Percentiles rank a stretch among this genome's conserved stretches.
Conservation (phyloP, 805 yeast genomes). For the Monosporozyma servazzii region DNA sequence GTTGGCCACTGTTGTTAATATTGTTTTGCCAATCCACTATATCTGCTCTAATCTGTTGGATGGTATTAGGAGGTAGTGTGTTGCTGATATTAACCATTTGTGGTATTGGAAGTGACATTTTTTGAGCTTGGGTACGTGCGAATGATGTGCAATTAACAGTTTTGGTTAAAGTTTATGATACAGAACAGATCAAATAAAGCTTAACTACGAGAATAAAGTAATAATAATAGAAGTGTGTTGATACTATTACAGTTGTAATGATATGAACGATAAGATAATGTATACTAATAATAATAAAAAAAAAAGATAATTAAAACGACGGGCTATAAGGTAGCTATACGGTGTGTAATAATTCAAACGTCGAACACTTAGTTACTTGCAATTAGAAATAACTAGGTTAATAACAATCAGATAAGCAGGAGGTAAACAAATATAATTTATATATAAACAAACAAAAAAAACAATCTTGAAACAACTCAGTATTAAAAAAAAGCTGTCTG, state of each 20-base stretch:
- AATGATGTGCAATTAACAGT: background rate
- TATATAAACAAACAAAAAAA: background rate
- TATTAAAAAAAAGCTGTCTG: background rate
- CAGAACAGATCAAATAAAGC: background rate
- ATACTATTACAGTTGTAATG: background rate
- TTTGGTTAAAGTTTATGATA: background rate
- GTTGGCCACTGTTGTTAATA: background rate
- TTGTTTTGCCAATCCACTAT: constrained; percentile 7
- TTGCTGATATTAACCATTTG: constrained; percentile 27
- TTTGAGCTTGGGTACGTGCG: background rate
- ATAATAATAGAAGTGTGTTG: background rate
- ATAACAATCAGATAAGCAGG: background rate
- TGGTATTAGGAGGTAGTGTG: constrained; percentile 22
- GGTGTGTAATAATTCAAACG: background rate
- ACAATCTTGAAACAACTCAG: background rate
- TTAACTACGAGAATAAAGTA: background rate
- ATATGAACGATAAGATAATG: background rate
- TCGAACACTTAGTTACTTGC: background rate
- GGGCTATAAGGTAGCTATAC: background rate
- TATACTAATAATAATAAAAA: background rate
- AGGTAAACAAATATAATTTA: background rate
- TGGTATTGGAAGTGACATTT: constrained; percentile 22
- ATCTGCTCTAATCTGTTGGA: constrained; percentile 24
- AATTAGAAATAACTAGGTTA: background rate
- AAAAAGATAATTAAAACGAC: background rate